Evolutionary conservation across 164 flowering plant species (phyloP), one percentile per base, ranked within the genome.

Genomic region (Buxus sempervirens): DNA sequence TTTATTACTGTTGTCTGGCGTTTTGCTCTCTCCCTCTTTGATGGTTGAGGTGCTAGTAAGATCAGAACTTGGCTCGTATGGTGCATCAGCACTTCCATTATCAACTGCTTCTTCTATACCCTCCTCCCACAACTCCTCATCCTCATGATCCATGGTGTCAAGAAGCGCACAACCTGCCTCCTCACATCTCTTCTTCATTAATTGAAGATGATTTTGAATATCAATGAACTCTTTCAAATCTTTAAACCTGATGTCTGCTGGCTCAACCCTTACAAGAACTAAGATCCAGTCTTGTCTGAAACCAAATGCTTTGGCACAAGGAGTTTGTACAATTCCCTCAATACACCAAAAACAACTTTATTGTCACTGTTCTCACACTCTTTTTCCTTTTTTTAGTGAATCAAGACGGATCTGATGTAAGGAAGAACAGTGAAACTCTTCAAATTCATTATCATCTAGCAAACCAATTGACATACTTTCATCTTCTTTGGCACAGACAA

Each of bases 81-180:
- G 51, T 28, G 54, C 53, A 58, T 14, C 25, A 21, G 63, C 54
- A 51, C 60, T 54, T 60, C 63, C 70, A 54, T 19, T 48, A 42
- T 75, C 76, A 51, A 48, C 23, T 45, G 70, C 24, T 72, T 78
- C 87, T 62, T 86, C 60, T 60, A 79, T 75, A 45, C 93, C 96
- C 67, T 92, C 97, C 80, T 88, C 99, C 99, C 99, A 95, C 48
- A 91, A 64, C 71, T 83, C 91, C 63, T 84, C 90, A 27, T 90
- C 91, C 75, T 82, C 85, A 5, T 77, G 71, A 54, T 63, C 72
- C 48, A 26, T 62, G 68, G 58, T 61, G 51, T 60, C 73, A 5
- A 80, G 65, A 68, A 85, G 81, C 60, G 73, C 54, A 79, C 85
- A 82, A 66, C 93, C 93, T 1, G 83, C 73, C 65, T 86, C 85